A percentile compares a stretch with the other conserved stretches of the same genome.
phyloP scores from a whole-genome alignment of 495 filamentous ascomycete species.

The Copromyces sp. region DNA sequence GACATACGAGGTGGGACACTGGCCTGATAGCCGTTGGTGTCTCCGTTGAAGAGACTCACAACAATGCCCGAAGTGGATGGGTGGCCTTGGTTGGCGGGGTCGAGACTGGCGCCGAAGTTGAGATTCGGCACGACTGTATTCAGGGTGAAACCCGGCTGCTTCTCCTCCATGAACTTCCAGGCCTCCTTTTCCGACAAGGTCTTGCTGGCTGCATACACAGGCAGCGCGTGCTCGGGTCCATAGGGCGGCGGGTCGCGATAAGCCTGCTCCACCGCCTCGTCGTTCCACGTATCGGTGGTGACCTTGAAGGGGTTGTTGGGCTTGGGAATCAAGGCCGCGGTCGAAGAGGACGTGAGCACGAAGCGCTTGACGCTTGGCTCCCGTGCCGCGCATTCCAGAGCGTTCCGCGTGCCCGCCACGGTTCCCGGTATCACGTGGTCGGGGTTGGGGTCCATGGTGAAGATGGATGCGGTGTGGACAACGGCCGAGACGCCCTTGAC shows the following conservation, averaged over 20 bases:
- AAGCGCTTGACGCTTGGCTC: conserved; percentile 37
- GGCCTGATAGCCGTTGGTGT: conserved; percentile 7
- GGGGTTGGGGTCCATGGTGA: conserved; percentile 30
- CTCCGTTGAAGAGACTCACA: conserved; percentile 17
- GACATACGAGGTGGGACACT: conserved; percentile 19
- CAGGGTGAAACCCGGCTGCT: conserved; percentile 37
- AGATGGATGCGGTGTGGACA: conserved; percentile 36
- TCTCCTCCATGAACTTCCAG: conserved; percentile 41
- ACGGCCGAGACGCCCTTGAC: conserved; percentile 31
- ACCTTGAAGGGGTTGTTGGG: conserved; percentile 20
- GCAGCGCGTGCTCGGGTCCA: conserved; percentile 9
- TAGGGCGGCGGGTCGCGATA: conserved; percentile 31
- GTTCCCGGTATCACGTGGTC: conserved; percentile 33
- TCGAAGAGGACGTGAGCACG: conserved; percentile 44
- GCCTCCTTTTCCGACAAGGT: conserved; percentile 37
- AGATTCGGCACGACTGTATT: conserved; percentile 39
- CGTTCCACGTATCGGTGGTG: conserved; percentile 39
- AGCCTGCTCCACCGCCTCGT: conserved; percentile 29
- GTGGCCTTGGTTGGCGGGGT: conserved; percentile 19
- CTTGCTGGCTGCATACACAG: conserved; percentile 44
- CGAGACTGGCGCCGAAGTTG: conserved; percentile 28
- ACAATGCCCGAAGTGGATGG: conserved; percentile 15
- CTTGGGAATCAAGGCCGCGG: conserved; percentile 24
- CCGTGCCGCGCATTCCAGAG: conserved; percentile 35
- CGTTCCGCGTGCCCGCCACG: conserved; percentile 27